Percentiles rank a stretch among this genome's conserved stretches.
Evolutionary conservation across 225 moss, liverwort and hornwort genomes (phyloP).

Genomic region (Sphagnum tenellum): DNA sequence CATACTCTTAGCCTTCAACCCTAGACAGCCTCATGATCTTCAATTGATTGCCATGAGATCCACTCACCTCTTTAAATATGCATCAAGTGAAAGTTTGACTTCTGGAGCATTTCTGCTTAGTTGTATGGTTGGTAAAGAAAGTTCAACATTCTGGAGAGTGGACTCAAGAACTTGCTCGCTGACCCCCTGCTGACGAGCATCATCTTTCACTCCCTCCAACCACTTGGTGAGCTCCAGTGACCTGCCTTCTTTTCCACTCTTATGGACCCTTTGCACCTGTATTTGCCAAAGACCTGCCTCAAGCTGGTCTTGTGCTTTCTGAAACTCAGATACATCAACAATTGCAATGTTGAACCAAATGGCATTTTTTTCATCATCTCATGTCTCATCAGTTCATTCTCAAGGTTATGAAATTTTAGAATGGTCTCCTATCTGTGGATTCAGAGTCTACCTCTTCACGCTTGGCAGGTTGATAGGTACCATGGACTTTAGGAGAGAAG

Average conservation of each 20-base stretch:
- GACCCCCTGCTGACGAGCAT: conserved; percentile 40
- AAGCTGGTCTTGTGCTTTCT: too few relatives aligned
- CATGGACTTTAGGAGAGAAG: too few relatives aligned
- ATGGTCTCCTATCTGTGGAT: too few relatives aligned
- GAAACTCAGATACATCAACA: too few relatives aligned
- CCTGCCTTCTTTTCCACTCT: conserved; percentile 4
- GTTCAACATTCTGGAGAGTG: conserved; percentile 33
- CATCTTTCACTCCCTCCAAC: conserved; percentile 38
- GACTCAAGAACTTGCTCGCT: conserved; percentile 37
- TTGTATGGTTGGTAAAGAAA: conserved; percentile 32
- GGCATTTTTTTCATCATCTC: too few relatives aligned
- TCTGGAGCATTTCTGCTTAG: conserved; percentile 35
- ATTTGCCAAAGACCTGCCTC: conserved; percentile 12
- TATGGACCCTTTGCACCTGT: background rate
- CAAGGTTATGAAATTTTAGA: too few relatives aligned
- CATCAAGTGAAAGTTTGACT: conserved; percentile 54
- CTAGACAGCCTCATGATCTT: background rate
- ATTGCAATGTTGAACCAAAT: too few relatives aligned
- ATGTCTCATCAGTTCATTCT: too few relatives aligned
- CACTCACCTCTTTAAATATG: conserved; percentile 54
- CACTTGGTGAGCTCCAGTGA: conserved; percentile 27
- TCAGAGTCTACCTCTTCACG: too few relatives aligned
- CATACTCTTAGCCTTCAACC: background rate
- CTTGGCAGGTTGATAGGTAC: too few relatives aligned
- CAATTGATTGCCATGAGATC: conserved; percentile 1